Percentiles rank a stretch among this genome's conserved stretches.
These are phyloP conservation scores for Vigna hirtella DNA, from an alignment of 306 rosid species.

Conservation along the genomic window DNA sequence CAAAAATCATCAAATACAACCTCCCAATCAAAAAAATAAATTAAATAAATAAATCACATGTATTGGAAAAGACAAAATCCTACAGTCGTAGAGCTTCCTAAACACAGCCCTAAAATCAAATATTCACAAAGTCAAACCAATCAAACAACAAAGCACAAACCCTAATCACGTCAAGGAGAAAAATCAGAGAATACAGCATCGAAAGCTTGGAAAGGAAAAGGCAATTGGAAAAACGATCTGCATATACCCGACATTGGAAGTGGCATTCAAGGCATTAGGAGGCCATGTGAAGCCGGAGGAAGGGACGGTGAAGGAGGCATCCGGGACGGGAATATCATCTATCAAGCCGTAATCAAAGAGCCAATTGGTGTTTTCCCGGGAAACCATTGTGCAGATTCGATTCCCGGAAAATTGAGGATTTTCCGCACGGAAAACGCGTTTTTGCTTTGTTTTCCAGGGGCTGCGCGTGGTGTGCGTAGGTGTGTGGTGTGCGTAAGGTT, in stretches of 20 bases:
- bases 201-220: neutral
- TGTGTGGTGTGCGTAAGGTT: neutral
- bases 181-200: neutral
- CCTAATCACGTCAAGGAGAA: conserved; percentile 29
- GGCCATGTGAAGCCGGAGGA: conserved; percentile 74
- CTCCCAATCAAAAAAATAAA: neutral
- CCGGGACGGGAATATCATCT: conserved; percentile 77
- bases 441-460: neutral
- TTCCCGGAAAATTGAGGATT: conserved; percentile 48
- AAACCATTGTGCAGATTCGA: conserved; percentile 63
- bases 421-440: conserved; percentile 32
- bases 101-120: neutral
- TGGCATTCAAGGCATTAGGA: conserved; percentile 41
- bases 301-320: conserved; percentile 58
- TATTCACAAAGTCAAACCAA: conserved; percentile 24
- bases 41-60: neutral
- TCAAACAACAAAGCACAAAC: conserved; percentile 1
- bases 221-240: conserved; percentile 32
- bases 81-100: neutral
- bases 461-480: neutral
- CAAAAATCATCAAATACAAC: neutral
- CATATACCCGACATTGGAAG: conserved; percentile 63
- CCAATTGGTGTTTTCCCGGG: conserved; percentile 96
- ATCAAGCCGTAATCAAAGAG: conserved; percentile 73
- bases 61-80: neutral